These are phyloP conservation scores for Cucurbita argyrosperma DNA, from an alignment of 306 rosid genomes.

Conservation along the genomic window DNA sequence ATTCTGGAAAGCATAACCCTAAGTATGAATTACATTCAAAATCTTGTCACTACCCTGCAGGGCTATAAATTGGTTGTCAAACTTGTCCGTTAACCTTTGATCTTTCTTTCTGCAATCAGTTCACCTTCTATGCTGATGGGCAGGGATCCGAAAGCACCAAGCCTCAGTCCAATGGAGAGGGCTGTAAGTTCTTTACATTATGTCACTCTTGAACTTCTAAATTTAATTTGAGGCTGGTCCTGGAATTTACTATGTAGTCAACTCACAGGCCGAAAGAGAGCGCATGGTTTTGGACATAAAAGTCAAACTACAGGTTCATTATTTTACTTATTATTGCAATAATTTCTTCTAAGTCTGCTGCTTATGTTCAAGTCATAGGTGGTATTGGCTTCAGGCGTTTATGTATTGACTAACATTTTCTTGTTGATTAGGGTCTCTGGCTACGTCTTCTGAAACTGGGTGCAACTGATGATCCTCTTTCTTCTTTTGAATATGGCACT, in stretches of 20 bases:
- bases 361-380: not conserved
- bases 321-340: not conserved
- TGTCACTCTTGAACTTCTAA: no score
- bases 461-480: constrained; percentile 94
- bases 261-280: constrained; percentile 82
- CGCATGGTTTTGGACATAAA: constrained; percentile 94
- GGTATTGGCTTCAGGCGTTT: not conserved
- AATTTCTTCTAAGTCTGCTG: not conserved
- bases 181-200: no score
- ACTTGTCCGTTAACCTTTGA: constrained; percentile 13
- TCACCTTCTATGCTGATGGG: constrained; percentile 40
- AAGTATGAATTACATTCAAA: constrained; percentile 35
- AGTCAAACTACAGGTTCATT: constrained; percentile 88
- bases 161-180: constrained; percentile 81
- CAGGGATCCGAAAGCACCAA: constrained; percentile 60
- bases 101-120: constrained; percentile 17
- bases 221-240: no score
- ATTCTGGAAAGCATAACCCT: constrained; percentile 60
- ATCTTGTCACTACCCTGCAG: not conserved
- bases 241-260: no score
- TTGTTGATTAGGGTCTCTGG: constrained; percentile 72
- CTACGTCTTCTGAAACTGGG: constrained; percentile 88
- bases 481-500: constrained; percentile 98
- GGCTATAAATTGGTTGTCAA: constrained; percentile 9
- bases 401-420: constrained; percentile 9